Evolutionary conservation across 768 basidiomycete species (phyloP).

Genomic region (Dacryopinax spathularia): DNA sequence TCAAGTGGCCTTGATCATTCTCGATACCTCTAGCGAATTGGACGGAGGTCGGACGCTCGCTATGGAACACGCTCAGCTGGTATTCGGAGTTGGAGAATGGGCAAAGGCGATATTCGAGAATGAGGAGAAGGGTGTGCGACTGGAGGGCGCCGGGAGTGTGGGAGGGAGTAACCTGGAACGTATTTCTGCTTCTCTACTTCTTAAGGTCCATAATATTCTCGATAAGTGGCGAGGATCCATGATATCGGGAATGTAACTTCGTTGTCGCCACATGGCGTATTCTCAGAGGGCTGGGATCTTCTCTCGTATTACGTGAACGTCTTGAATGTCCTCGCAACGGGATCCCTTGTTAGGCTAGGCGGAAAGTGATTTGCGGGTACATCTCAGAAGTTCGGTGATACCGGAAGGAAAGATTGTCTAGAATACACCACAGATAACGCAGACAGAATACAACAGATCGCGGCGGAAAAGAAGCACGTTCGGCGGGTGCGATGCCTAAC

Average conservation of each 20-base stretch:
- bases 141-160: conserved; percentile 51
- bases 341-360: too few species aligned
- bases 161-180: conserved; percentile 28
- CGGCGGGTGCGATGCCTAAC: not conserved
- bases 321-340: too few species aligned
- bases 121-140: conserved; percentile 49
- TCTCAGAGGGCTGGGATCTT: too few species aligned
- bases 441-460: too few species aligned
- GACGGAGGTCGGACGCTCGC: conserved; percentile 65
- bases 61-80: conserved; percentile 56
- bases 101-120: conserved; percentile 47
- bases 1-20: conserved; percentile 59
- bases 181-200: not conserved
- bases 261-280: not conserved
- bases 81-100: conserved; percentile 72
- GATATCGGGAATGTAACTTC: not conserved
- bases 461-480: not conserved
- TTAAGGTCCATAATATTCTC: not conserved
- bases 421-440: too few species aligned
- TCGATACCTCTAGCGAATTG: conserved; percentile 60
- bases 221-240: conserved; percentile 1
- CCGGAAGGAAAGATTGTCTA: too few species aligned
- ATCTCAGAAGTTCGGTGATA: too few species aligned
- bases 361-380: too few species aligned
- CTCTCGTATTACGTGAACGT: too few species aligned